Evolutionary conservation across 371 early-diverging fungal species (phyloP).

Genomic region (Mucor circinelloides): DNA sequence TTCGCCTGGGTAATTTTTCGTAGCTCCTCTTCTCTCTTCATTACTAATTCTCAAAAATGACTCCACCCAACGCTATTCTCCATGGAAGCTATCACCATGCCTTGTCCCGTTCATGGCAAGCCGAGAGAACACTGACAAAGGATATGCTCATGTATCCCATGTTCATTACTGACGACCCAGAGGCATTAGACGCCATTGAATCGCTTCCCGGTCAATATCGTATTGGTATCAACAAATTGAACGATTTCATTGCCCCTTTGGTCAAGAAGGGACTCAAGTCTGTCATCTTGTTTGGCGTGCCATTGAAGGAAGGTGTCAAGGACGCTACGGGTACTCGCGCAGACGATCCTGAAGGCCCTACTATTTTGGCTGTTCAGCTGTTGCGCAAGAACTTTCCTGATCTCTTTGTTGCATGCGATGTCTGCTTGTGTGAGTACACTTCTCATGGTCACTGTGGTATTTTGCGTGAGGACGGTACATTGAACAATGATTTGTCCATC

Average conservation of each 20-base stretch:
- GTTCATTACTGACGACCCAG: conserved; percentile 85
- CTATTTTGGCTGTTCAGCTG: conserved; percentile 81
- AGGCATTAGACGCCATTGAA: conserved; percentile 75
- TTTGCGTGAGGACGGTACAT: conserved; percentile 77
- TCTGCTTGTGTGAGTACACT: conserved; percentile 97
- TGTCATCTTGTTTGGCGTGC: conserved; percentile 96
- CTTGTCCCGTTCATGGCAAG: conserved; percentile 82
- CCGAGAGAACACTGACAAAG: conserved; percentile 67
- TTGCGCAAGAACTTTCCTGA: conserved; percentile 80
- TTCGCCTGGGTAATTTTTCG: too few species aligned
- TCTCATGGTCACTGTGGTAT: conserved; percentile 95
- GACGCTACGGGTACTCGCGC: conserved; percentile 82
- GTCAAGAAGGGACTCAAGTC: conserved; percentile 84
- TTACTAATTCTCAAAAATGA: conserved; percentile 17
- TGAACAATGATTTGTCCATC: conserved; percentile 81
- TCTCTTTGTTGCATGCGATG: conserved; percentile 89
- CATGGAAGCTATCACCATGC: conserved; percentile 90
- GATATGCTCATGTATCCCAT: conserved; percentile 89
- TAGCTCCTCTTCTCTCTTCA: too few species aligned
- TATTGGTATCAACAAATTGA: conserved; percentile 78
- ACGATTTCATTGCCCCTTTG: conserved; percentile 78
- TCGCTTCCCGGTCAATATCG: conserved; percentile 90
- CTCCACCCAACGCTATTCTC: conserved; percentile 63
- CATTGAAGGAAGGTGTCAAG: conserved; percentile 69
- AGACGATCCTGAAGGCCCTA: conserved; percentile 87